Base-by-base conservation (phyloP, 2,329 filamentous ascomycete species). In the Alternaria solani region DNA sequence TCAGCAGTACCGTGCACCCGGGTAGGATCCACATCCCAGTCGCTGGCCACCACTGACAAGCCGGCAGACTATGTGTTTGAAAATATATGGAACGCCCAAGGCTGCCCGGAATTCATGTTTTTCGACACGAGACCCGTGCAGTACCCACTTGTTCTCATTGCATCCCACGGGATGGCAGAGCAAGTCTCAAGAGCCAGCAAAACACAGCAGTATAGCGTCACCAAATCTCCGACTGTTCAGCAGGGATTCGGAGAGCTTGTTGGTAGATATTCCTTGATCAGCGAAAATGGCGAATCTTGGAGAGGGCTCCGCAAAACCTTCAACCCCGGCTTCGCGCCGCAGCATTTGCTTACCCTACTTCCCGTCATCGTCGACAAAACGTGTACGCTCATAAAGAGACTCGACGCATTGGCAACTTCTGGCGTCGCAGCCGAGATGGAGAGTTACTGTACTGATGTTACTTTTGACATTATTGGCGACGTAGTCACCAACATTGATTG, bases 391-490 rank as follows among this genome's bases (percentile, higher is more conserved):
- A 67, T 75, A 32, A 56, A 67, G 7, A 77, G 68, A 41, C 60
- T 79, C 14, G 73, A 76, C 14, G 61, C 66, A 2, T 51, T 74
- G 23, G 75, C 75, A 5, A 53, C 54, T 11, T 68, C 66, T 2
- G 69, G 67, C 2, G 48, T 47, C 4, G 68, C 68, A 8, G 69
- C 72, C n/a, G 70, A 72, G 18, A 58, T 78, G 49, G 76, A 78
- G n/a, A 54, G 67, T 2, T 62, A 68, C 7, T 75, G 70, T 42
- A 75, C 72, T 9, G 71, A 75, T 23, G 59, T 74, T 6, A 77
- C 75, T 0, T 74, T 78, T 39, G 75, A 78, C 36, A 76, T 78
- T 36, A 78, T 78, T n/a, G 73, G 75, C 16, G 55, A 71, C n/a
- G 60, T 77, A 5, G 60, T 74, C 11, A 74, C 67, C 7, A 71